A percentile compares a stretch with the other conserved stretches of the same genome.
Conservation (phyloP, 1,139 yeast genomes). For the Taphrina wiesneri region DNA sequence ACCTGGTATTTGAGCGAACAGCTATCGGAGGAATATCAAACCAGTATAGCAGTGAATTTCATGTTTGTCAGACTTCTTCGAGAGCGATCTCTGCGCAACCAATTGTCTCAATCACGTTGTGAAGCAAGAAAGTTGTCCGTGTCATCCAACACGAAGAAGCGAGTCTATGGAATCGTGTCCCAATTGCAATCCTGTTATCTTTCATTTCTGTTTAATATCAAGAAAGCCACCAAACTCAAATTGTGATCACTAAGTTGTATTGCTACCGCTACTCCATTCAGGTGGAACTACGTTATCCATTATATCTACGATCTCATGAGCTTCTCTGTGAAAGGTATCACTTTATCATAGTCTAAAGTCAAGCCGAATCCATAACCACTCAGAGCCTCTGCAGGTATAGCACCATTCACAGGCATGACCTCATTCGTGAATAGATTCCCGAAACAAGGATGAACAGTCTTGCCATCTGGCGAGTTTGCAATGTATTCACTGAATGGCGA, state of each 20-base stretch:
- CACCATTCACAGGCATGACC: constrained; percentile 52
- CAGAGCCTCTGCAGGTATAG: background rate
- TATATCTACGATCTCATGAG: background rate
- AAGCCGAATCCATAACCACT: constrained; percentile 4
- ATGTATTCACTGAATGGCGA: constrained; percentile 57
- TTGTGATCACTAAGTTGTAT: background rate
- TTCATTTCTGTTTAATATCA: background rate
- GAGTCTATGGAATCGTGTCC: background rate
- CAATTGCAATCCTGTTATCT: background rate
- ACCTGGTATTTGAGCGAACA: too few species aligned
- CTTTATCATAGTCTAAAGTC: background rate
- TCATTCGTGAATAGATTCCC: constrained; percentile 53
- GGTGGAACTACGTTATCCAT: too few species aligned
- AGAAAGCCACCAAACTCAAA: background rate
- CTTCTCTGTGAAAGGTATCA: constrained; percentile 6
- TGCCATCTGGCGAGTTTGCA: constrained; percentile 55
- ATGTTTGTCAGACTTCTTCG: too few species aligned
- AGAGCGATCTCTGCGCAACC: too few species aligned
- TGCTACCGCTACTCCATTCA: background rate
- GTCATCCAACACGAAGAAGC: too few species aligned
- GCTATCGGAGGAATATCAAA: too few species aligned
- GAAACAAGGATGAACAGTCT: constrained; percentile 52
- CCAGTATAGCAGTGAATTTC: too few species aligned
- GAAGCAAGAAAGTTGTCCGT: too few species aligned
- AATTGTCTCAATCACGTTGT: too few species aligned